Evolutionary conservation across 73 alveolate species (phyloP).

Genomic region (Paramecium caudatum): DNA sequence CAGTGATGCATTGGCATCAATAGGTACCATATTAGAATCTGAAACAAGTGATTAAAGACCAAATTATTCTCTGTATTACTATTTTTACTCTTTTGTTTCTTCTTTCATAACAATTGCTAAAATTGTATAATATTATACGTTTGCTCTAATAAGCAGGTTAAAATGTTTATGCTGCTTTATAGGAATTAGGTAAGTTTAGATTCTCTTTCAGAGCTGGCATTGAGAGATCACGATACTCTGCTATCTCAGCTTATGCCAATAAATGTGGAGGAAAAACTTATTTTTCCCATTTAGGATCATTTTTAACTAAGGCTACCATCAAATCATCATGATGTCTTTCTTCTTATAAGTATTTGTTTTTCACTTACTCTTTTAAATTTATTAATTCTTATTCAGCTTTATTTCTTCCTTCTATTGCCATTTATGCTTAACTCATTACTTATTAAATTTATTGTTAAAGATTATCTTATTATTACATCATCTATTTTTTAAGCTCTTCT

Average conservation of each 20-base stretch:
- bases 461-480: conserved; percentile 42
- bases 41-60: conserved; percentile 57
- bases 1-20: conserved; percentile 49
- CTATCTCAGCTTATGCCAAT: conserved; percentile 57
- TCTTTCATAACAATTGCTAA: conserved; percentile 47
- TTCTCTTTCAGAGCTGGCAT: conserved; percentile 65
- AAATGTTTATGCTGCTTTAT: conserved; percentile 10
- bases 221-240: conserved; percentile 13
- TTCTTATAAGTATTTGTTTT: conserved; percentile 56
- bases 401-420: conserved; percentile 66
- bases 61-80: conserved; percentile 58
- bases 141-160: conserved; percentile 60
- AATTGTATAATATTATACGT: conserved; percentile 17
- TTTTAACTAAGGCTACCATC: conserved; percentile 63
- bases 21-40: conserved; percentile 69
- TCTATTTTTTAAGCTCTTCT: conserved; percentile 34
- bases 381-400: conserved; percentile 60
- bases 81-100: conserved; percentile 44
- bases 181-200: not conserved
- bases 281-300: conserved; percentile 72
- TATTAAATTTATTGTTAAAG: conserved; percentile 26
- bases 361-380: conserved; percentile 25
- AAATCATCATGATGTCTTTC: conserved; percentile 71
- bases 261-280: conserved; percentile 68
- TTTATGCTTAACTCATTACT: conserved; percentile 38